A percentile compares a stretch with the other conserved stretches of the same genome.
phyloP scores from a whole-genome alignment of 257 asterid species.

The Solanum pennellii region DNA sequence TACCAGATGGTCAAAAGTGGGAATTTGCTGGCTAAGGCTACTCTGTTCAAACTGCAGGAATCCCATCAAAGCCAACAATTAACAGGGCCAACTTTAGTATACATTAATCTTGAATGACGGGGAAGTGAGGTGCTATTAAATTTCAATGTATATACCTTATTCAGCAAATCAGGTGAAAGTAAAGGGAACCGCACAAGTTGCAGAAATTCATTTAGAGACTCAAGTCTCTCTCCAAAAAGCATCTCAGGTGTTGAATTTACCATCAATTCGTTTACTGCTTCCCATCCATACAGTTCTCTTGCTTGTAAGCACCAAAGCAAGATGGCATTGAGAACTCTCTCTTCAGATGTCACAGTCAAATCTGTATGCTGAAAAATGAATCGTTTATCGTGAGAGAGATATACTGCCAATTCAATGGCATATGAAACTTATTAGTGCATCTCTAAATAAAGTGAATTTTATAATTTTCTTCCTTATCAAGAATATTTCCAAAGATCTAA shows the following conservation, averaged over 20 bases:
- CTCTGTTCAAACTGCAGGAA: constrained; percentile 66
- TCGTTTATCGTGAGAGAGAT: constrained; percentile 6
- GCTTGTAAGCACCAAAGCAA: constrained; percentile 69
- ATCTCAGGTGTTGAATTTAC: constrained; percentile 33
- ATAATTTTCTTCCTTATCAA: neutral
- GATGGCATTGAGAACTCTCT: constrained; percentile 82
- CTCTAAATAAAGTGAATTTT: neutral
- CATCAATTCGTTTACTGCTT: constrained; percentile 49
- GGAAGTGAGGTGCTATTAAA: neutral
- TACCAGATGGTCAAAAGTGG: constrained; percentile 53
- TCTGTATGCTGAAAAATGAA: constrained; percentile 75
- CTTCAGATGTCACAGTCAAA: constrained; percentile 91
- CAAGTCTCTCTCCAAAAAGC: constrained; percentile 55
- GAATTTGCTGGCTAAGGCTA: constrained; percentile 43
- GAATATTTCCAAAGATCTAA: neutral
- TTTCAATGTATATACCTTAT: constrained; percentile 36
- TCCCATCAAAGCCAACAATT: neutral
- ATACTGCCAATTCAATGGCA: constrained; percentile 1
- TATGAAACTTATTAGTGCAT: neutral
- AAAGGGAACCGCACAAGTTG: constrained; percentile 66
- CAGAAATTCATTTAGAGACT: constrained; percentile 34
- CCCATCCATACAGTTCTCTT: constrained; percentile 64
- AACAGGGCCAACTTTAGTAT: neutral
- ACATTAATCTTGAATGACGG: neutral
- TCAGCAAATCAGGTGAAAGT: constrained; percentile 50